phyloP scores from a whole-genome alignment of 306 rosid genomes.

The Cicer yamashitae region DNA sequence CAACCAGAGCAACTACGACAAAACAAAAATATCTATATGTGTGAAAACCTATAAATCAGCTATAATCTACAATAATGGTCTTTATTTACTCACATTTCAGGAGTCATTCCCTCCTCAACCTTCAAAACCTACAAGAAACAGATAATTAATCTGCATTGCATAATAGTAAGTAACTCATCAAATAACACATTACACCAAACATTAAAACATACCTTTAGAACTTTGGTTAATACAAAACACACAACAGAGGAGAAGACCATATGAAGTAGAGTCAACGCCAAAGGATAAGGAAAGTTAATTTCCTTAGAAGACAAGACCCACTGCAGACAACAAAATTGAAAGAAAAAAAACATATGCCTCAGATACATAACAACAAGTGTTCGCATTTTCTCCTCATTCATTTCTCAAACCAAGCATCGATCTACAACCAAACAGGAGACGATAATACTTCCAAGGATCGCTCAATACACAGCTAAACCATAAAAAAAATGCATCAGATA shows the following conservation, averaged over 20 bases:
- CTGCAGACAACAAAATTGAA: constrained; percentile 59
- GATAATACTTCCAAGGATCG: constrained; percentile 31
- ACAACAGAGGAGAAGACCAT: constrained; percentile 95
- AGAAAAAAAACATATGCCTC: constrained; percentile 27
- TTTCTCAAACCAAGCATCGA: constrained; percentile 21
- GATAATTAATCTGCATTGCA: constrained; percentile 18
- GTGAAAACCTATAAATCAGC: constrained; percentile 29
- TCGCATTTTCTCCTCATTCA: constrained; percentile 21
- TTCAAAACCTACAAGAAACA: constrained; percentile 73
- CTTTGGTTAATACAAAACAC: constrained; percentile 82
- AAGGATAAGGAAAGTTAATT: constrained; percentile 96
- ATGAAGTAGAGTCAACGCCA: constrained; percentile 95
- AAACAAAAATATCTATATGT: not conserved
- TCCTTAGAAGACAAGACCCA: constrained; percentile 98
- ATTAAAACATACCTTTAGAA: constrained; percentile 72
- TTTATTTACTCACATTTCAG: constrained; percentile 78
- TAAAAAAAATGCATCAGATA: constrained; percentile 42
- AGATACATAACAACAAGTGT: constrained; percentile 38
- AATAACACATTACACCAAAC: constrained; percentile 37
- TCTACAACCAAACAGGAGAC: not conserved
- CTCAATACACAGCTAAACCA: constrained; percentile 29
- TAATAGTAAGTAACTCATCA: constrained; percentile 24
- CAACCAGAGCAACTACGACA: constrained; percentile 4
- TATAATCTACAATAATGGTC: constrained; percentile 26
- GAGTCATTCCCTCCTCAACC: constrained; percentile 96